Evolutionary conservation across 2,329 filamentous ascomycete genomes (phyloP).

Genomic region (Apiospora malaysiana): DNA sequence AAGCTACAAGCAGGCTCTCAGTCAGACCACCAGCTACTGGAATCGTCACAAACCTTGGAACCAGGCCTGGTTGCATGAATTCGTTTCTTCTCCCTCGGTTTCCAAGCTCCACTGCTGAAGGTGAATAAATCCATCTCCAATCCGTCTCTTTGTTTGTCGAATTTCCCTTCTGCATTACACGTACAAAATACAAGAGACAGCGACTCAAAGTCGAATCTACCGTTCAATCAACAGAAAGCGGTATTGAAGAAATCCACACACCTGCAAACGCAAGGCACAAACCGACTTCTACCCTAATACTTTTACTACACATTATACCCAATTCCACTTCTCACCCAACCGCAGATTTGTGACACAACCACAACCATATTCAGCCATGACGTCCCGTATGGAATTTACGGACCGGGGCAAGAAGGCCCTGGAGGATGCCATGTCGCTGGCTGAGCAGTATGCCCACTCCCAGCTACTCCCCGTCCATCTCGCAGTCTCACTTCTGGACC

Average conservation of each 20-base stretch:
- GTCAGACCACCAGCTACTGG: conserved; percentile 14
- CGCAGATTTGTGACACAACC: conserved; percentile 24
- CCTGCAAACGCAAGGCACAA: conserved; percentile 20
- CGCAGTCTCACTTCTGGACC: conserved; percentile 80
- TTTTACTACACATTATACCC: neutral
- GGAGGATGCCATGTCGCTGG: conserved; percentile 84
- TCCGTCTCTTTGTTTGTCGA: neutral
- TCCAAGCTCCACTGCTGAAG: conserved; percentile 13
- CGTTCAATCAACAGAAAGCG: neutral
- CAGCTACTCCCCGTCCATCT: conserved; percentile 92
- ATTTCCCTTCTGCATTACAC: neutral
- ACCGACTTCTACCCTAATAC: neutral
- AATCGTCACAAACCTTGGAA: conserved; percentile 15
- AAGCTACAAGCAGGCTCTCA: conserved; percentile 13
- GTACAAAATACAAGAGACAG: neutral
- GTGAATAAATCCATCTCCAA: neutral
- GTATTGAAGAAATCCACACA: conserved; percentile 7
- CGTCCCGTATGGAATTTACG: conserved; percentile 86
- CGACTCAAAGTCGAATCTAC: neutral
- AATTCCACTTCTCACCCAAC: neutral
- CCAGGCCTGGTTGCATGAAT: neutral
- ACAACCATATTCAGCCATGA: conserved; percentile 58
- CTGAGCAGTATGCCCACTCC: conserved; percentile 88
- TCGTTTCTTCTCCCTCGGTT: neutral
- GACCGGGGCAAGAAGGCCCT: conserved; percentile 90